A percentile compares a stretch with the other conserved stretches of the same genome.
Evolutionary conservation across 2,329 filamentous ascomycete species (phyloP).

Genomic region (Apiospora kogelbergensis): DNA sequence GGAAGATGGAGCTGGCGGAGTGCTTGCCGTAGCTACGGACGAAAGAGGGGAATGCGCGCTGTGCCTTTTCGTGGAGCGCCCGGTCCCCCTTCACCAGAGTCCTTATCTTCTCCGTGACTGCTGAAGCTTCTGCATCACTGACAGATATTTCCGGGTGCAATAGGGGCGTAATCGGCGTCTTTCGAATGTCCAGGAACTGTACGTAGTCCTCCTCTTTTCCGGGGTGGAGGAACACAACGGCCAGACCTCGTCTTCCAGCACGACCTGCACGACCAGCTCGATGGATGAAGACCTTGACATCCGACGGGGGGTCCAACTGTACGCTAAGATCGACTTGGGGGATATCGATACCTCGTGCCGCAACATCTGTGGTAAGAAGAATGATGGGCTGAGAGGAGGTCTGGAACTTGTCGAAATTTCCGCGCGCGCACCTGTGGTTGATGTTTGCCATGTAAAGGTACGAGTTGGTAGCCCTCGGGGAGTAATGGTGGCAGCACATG

Average conservation of each 20-base stretch:
- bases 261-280: slow-evolving; percentile 86
- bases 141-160: slow-evolving; percentile 55
- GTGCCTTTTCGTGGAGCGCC: slow-evolving; percentile 78
- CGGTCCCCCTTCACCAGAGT: slow-evolving; percentile 51
- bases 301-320: slow-evolving; percentile 79
- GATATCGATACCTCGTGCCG: slow-evolving; percentile 87
- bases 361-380: slow-evolving; percentile 89
- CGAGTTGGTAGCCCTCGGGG: slow-evolving; percentile 64
- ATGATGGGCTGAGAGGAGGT: slow-evolving; percentile 74
- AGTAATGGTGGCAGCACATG: slow-evolving; percentile 74
- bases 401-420: slow-evolving; percentile 81
- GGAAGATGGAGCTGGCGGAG: slow-evolving; percentile 88
- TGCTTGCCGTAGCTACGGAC: slow-evolving; percentile 90
- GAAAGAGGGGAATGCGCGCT: slow-evolving; percentile 92
- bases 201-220: slow-evolving; percentile 90
- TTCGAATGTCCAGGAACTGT: slow-evolving; percentile 79
- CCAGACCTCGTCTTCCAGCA: slow-evolving; percentile 82
- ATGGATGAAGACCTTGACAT: slow-evolving; percentile 94
- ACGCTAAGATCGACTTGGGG: slow-evolving; percentile 89
- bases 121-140: slow-evolving; percentile 60
- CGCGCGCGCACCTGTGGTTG: slow-evolving; percentile 82
- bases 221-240: slow-evolving; percentile 81
- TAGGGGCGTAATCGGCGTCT: slow-evolving; percentile 75
- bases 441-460: slow-evolving; percentile 91
- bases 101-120: slow-evolving; percentile 61